Conservation (phyloP, 768 basidiomycete species). For the Leccinum longicurvipes region DNA sequence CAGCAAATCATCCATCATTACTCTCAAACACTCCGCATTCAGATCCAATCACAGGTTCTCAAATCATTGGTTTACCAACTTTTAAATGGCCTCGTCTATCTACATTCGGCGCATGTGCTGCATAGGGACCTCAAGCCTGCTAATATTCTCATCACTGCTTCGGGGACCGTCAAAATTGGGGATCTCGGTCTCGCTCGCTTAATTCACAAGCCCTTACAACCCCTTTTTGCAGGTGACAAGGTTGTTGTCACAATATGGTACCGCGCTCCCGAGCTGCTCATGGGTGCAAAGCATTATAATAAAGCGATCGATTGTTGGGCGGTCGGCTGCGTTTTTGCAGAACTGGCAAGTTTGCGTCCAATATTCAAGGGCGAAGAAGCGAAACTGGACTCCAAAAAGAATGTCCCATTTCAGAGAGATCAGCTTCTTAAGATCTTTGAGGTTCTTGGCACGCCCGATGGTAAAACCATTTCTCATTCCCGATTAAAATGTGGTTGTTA, state of each 20-base stretch:
- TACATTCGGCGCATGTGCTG: slow-evolving; percentile 91
- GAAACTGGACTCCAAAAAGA: slow-evolving; percentile 95
- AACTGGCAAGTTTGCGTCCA: slow-evolving; percentile 87
- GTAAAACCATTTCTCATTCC: slow-evolving; percentile 35
- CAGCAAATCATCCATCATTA: slow-evolving; percentile 99
- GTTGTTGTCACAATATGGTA: slow-evolving; percentile 99
- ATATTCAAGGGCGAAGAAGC: slow-evolving; percentile 99
- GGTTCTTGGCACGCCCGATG: slow-evolving; percentile 83
- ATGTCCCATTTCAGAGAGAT: slow-evolving; percentile 94
- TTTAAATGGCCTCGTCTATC: slow-evolving; percentile 89
- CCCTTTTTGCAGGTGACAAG: slow-evolving; percentile 91
- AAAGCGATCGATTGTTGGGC: slow-evolving; percentile 98
- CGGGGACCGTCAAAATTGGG: slow-evolving; percentile 95
- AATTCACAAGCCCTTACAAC: slow-evolving; percentile 87
- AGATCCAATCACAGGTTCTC: slow-evolving; percentile 74
- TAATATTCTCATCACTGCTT: slow-evolving; percentile 91
- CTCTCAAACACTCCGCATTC: slow-evolving; percentile 79
- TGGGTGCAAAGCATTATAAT: slow-evolving; percentile 98
- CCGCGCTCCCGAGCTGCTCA: slow-evolving; percentile 90
- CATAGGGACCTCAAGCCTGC: slow-evolving; percentile 98
- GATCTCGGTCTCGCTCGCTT: slow-evolving; percentile 93
- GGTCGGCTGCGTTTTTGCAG: slow-evolving; percentile 95
- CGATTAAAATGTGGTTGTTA: background rate
- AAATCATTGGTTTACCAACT: slow-evolving; percentile 95
- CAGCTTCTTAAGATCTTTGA: slow-evolving; percentile 97